phyloP scores from a whole-genome alignment of 1,284 basidiomycete genomes.

The Ganoderma sinense region DNA sequence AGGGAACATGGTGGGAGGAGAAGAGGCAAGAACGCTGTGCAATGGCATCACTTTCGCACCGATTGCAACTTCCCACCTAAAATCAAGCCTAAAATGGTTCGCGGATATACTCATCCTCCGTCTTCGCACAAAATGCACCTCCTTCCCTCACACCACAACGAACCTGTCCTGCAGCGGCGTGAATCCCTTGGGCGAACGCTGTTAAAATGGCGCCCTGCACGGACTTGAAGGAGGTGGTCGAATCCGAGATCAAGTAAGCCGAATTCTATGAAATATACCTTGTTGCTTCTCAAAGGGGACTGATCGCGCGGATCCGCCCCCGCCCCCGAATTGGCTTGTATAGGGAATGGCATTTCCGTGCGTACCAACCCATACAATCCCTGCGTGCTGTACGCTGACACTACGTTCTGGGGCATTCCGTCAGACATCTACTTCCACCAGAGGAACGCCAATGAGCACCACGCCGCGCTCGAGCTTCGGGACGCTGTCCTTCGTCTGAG shows the following conservation, averaged over 20 bases:
- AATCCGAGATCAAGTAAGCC: constrained; percentile 70
- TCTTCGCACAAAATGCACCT: background rate
- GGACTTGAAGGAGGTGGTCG: constrained; percentile 66
- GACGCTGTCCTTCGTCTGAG: constrained; percentile 75
- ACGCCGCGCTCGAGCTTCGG: constrained; percentile 69
- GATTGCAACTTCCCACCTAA: too few species aligned
- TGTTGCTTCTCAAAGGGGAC: background rate
- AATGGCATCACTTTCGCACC: constrained; percentile 3
- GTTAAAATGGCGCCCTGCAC: constrained; percentile 48
- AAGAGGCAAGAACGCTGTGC: constrained; percentile 14
- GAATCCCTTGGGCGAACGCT: background rate
- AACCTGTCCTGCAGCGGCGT: background rate
- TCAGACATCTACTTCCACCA: constrained; percentile 82
- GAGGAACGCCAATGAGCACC: constrained; percentile 65
- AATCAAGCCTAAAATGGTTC: too few species aligned
- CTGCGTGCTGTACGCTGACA: background rate
- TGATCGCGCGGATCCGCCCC: too few species aligned
- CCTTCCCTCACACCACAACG: background rate
- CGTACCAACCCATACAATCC: constrained; percentile 3
- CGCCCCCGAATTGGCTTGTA: constrained; percentile 33
- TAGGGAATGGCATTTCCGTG: constrained; percentile 85
- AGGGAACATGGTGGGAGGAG: background rate
- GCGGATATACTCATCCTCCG: background rate
- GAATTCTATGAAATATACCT: background rate
- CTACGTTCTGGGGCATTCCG: background rate